Evolutionary conservation across 306 rosid genomes (phyloP), one percentile per base, ranked within the genome.

Genomic region (Lotus japonicus): DNA sequence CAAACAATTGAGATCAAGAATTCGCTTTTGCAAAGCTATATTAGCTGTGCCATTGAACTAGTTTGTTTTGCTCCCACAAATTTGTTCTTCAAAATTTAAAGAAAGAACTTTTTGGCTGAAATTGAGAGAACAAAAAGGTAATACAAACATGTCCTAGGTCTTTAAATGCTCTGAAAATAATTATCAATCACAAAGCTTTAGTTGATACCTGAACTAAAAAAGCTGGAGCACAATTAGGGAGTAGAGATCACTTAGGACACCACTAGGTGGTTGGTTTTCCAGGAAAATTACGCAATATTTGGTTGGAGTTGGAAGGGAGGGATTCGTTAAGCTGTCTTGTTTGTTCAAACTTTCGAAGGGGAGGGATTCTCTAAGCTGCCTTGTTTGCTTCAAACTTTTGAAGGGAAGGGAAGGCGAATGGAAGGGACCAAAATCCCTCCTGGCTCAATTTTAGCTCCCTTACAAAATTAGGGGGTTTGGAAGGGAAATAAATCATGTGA

Each of bases 11-110:
- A 33, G n/a, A 13, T 66, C 61, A 64, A 52, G 48, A 70, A 50
- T 23, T 52, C 61, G 53, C 49, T 58, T 77, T 42, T 18, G 21
- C 58, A 65, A 15, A 18, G 64, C 36, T 71, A 21, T 38, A 60
- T 9, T 13, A 49, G 51, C 6, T 4, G 23, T 41, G 57, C 15
- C 5, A 19, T 63, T 46, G 58, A 50, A 36, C 10, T 17, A 43
- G 54, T 44, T 67, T 26, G 68, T 12, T 19, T 38, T 15, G 14
- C 23, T 45, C 58, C 44, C 1, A 46, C 56, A 57, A 66, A 35
- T 16, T 4, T 43, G 35, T 58, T 4, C 23, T 46, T 1, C 18
- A 21, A 38, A 39, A 21, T 38, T 11, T 33, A 39, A 61, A 49
- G 48, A 13, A 15, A 58, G 28, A 19, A 13, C 13, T 12, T 23